Evolutionary conservation across 2,329 filamentous ascomycete genomes (phyloP).

Genomic region (Stagonosporopsis vannaccii): DNA sequence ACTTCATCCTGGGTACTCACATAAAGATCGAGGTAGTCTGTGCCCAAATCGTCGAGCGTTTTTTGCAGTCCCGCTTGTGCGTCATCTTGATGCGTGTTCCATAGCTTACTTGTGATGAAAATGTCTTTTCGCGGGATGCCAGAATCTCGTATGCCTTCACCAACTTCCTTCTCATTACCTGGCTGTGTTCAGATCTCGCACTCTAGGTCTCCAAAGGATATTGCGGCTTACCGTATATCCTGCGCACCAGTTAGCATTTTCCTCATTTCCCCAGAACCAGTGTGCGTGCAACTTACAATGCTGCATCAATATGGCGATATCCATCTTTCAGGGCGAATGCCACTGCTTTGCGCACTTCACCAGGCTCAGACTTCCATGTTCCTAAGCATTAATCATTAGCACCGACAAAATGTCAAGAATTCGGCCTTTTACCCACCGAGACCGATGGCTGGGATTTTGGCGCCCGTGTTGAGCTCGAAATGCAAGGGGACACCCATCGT

Average conservation of each 20-base stretch:
- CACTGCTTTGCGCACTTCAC: constrained; percentile 67
- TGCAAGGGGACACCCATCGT: constrained; percentile 3
- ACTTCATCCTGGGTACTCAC: not conserved
- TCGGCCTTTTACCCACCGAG: not conserved
- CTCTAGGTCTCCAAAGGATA: not conserved
- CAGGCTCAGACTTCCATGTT: constrained; percentile 76
- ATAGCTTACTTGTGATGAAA: constrained; percentile 79
- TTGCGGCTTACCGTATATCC: not conserved
- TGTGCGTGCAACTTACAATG: constrained; percentile 62
- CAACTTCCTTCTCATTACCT: constrained; percentile 77
- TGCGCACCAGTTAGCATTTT: not conserved
- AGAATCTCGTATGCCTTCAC: constrained; percentile 69
- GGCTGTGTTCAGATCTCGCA: not conserved
- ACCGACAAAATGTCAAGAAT: not conserved
- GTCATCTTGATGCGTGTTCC: constrained; percentile 72
- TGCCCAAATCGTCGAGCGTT: constrained; percentile 65
- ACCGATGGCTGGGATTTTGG: constrained; percentile 4
- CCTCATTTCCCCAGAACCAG: not conserved
- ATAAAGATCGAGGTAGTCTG: constrained; percentile 69
- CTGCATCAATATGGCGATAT: constrained; percentile 77
- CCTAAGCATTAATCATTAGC: constrained; percentile 49
- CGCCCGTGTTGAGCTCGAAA: constrained; percentile 11
- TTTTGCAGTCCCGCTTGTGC: constrained; percentile 66
- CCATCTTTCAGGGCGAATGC: constrained; percentile 70
- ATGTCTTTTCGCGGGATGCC: constrained; percentile 69